A percentile compares a stretch with the other conserved stretches of the same genome.
Conservation (phyloP, 331 rosid genomes). For the Acacia pycnantha region DNA sequence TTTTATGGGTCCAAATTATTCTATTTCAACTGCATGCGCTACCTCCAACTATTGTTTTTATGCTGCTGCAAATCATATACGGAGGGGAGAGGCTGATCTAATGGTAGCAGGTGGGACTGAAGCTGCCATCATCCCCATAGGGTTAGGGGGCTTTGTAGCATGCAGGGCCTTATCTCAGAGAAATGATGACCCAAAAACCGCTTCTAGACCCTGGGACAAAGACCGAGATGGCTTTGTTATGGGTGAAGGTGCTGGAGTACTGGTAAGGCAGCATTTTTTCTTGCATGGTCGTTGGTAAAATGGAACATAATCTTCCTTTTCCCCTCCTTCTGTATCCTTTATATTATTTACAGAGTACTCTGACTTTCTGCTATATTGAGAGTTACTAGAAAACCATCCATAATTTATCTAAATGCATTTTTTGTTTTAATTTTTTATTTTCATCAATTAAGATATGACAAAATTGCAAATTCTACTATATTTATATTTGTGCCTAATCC, state of each 20-base stretch:
- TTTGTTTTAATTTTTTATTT: neutral
- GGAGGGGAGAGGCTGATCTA: conserved; percentile 96
- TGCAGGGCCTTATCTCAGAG: conserved; percentile 97
- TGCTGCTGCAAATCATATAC: conserved; percentile 95
- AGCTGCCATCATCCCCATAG: conserved; percentile 96
- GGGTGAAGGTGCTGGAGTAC: conserved; percentile 97
- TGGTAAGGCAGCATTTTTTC: conserved; percentile 55
- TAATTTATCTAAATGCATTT: neutral
- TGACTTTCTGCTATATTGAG: neutral
- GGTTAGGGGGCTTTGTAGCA: conserved; percentile 94
- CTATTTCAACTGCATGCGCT: conserved; percentile 97
- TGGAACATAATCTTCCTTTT: neutral
- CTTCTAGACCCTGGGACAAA: conserved; percentile 98
- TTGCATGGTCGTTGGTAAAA: neutral
- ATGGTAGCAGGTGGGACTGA: conserved; percentile 98
- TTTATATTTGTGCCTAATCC: neutral
- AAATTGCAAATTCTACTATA: neutral
- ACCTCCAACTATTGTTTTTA: conserved; percentile 94
- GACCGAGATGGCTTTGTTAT: conserved; percentile 97
- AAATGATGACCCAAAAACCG: conserved; percentile 93
- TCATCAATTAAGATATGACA: neutral
- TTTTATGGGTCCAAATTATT: conserved; percentile 97
- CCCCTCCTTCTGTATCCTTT: neutral
- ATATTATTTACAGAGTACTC: neutral
- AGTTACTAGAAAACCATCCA: neutral